Evolutionary conservation across 345 rosid genomes (phyloP).

Genomic region (Hibiscus tridactylites): DNA sequence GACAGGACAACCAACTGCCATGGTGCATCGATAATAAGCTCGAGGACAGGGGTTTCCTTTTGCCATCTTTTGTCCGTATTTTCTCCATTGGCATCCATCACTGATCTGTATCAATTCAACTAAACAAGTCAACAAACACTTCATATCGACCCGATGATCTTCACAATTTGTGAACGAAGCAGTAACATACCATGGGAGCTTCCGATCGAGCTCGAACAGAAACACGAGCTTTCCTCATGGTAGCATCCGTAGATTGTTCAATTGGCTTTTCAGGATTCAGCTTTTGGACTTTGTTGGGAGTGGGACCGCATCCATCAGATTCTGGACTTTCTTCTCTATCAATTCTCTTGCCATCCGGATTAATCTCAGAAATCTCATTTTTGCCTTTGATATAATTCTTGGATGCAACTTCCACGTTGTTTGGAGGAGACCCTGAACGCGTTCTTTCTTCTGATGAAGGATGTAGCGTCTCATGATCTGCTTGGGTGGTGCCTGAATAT

Average conservation of each 20-base stretch:
- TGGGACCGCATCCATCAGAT: constrained; percentile 49
- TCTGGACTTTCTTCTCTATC: constrained; percentile 64
- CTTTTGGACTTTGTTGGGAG: constrained; percentile 41
- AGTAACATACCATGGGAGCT: constrained; percentile 74
- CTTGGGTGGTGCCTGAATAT: constrained; percentile 16
- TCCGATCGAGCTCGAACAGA: constrained; percentile 98
- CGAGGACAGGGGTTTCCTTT: constrained; percentile 70
- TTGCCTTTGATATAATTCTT: constrained; percentile 13
- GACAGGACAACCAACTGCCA: constrained; percentile 67
- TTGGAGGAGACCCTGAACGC: constrained; percentile 42
- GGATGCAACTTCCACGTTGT: constrained; percentile 18
- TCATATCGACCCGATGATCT: background rate
- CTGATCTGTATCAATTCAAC: constrained; percentile 16
- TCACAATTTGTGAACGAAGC: background rate
- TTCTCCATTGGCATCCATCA: constrained; percentile 65
- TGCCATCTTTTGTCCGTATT: constrained; percentile 68
- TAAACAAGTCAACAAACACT: background rate
- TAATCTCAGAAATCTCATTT: constrained; percentile 22
- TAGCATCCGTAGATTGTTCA: constrained; percentile 68
- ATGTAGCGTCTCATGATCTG: constrained; percentile 30
- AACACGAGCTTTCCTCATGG: constrained; percentile 95
- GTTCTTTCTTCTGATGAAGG: constrained; percentile 78
- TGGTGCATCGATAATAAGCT: constrained; percentile 67
- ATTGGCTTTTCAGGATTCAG: constrained; percentile 21
- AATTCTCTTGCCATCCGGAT: constrained; percentile 36